Evolutionary conservation across 345 rosid species (phyloP).

Genomic region (Bretschneidera sinensis): DNA sequence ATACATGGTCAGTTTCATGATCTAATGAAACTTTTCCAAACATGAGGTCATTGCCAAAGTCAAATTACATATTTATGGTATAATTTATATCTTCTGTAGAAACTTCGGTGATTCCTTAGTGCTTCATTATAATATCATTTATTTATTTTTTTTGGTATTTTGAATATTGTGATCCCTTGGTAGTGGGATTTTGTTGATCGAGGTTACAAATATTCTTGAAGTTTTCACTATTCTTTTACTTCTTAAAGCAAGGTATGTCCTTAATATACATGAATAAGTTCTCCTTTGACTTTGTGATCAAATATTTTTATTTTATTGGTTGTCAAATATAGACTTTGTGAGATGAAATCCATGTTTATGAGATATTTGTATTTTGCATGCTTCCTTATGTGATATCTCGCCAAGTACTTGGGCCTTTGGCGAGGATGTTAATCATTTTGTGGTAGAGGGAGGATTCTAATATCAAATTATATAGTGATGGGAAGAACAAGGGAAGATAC

Average conservation of each 20-base stretch:
- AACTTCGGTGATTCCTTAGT: no score
- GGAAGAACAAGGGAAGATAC: no score
- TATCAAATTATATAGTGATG: no score
- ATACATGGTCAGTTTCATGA: conserved; percentile 99
- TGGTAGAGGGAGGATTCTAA: no score
- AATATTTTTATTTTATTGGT: neutral
- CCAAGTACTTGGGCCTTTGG: no score
- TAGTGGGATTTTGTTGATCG: conserved; percentile 97
- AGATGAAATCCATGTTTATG: no score
- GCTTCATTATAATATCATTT: neutral
- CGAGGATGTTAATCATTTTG: no score
- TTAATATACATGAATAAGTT: conserved; percentile 1
- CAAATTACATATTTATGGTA: conserved; percentile 98
- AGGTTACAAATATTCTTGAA: conserved; percentile 96
- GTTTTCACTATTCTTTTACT: conserved; percentile 93
- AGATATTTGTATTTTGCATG: no score
- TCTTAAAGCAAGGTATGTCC: conserved; percentile 79
- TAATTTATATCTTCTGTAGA: neutral
- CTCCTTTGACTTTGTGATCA: neutral
- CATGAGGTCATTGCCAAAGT: conserved; percentile 97
- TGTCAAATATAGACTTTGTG: no score
- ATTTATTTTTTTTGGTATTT: neutral
- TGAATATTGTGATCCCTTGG: conserved; percentile 7
- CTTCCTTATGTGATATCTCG: no score
- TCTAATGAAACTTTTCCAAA: conserved; percentile 96